Evolutionary conservation across 441 rosid species (phyloP), one percentile per base, ranked within the genome.

Genomic region (Gossypium laxum): DNA sequence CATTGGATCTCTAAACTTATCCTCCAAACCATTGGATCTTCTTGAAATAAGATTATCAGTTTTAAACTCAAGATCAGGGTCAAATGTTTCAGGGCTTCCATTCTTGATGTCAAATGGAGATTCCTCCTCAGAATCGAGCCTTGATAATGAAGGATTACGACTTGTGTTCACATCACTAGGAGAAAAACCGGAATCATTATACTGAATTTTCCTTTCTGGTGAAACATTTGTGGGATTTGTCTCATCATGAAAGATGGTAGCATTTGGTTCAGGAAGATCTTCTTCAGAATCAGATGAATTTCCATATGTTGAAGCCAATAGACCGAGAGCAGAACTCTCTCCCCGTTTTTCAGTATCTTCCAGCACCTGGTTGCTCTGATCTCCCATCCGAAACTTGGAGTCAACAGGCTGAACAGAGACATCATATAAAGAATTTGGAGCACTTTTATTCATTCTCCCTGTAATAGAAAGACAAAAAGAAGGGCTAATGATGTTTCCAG

Each of bases 241-340:
- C 76, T 81, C 83, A 74, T 74, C 82, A 30, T 55, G 72, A 65
- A 12, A 65, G 72, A 62, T 50, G 30, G 82, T 51, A 73, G 51
- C 75, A 77, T 82, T 82, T 10, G 75, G 74, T 69, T 82, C 87
- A 74, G 71, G 77, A 47, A 65, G 80, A 22, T 89, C 97, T 69
- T 94, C 91, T 72, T 95, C 99, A 5, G 98, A 92, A 75, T 95
- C 98, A 0, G 99, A 92, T 61, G 97, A 92, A 76, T 89, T 82
- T 77, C 95, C 98, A 78, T 95, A 95, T 54, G 82, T 82, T 76
- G 82, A 81, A 80, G 92, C 99, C 69, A 95, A 83, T 18, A 95
- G 75, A 57, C 90, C 87, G 71, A 95, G 97, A 45, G 95, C 92
- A 71, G 89, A 90, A 64, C 74, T 57, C 18, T 81, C 81, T 51